These are phyloP conservation scores for Neurospora intermedia DNA, from an alignment of 495 filamentous ascomycete genomes.

Conservation along the genomic window DNA sequence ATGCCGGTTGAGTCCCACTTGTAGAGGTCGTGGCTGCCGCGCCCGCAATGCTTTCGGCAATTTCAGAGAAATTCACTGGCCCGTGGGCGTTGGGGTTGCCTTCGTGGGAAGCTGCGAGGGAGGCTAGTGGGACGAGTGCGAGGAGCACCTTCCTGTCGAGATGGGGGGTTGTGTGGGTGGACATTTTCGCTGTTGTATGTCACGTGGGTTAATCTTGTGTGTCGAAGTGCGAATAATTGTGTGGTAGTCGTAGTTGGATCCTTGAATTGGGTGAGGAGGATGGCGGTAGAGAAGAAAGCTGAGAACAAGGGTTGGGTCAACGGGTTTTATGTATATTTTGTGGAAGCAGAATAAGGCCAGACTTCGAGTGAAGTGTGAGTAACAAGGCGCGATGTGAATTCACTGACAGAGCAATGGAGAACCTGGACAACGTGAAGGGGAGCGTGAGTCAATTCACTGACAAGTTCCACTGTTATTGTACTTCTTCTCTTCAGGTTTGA, in stretches of 20 bases:
- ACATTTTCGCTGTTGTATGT: neutral
- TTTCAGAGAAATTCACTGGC: neutral
- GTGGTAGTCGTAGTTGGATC: neutral
- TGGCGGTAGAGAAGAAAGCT: neutral
- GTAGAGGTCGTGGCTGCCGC: neutral
- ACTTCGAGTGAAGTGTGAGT: neutral
- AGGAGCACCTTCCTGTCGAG: neutral
- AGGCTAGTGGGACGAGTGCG: neutral
- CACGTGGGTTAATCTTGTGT: neutral
- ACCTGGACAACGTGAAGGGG: neutral
- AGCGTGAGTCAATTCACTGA: neutral
- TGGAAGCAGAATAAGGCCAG: neutral
- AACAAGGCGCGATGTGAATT: too few relatives aligned
- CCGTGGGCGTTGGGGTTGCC: neutral
- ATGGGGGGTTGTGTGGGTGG: neutral
- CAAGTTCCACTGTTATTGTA: too few relatives aligned
- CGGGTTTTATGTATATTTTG: neutral
- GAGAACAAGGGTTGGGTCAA: accelerated
- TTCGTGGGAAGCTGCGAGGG: neutral
- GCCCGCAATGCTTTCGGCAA: neutral
- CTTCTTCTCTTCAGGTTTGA: too few relatives aligned
- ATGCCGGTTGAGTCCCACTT: neutral
- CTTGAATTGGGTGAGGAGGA: neutral
- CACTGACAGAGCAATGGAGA: neutral
- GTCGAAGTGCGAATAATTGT: neutral